Percentiles rank a stretch among this genome's conserved stretches.
These are phyloP conservation scores for Calonectria ilicicola DNA, from an alignment of 2,329 filamentous ascomycete species.

Conservation along the genomic window DNA sequence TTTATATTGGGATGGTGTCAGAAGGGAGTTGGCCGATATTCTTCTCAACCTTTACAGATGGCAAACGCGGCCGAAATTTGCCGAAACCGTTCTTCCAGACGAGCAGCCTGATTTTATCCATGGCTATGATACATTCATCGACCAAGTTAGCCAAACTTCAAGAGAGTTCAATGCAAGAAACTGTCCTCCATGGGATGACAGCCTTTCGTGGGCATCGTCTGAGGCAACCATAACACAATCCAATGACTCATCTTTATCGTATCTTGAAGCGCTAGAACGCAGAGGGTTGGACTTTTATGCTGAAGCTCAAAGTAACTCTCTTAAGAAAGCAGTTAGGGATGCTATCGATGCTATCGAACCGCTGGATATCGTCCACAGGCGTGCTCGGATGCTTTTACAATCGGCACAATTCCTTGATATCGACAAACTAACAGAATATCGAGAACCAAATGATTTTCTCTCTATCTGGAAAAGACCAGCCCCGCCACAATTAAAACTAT, in stretches of 20 bases:
- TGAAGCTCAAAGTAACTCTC: not conserved
- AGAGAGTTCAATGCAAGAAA: not conserved
- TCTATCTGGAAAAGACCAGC: not conserved
- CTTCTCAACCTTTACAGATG: not conserved
- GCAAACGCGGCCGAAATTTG: not conserved
- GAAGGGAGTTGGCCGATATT: not conserved
- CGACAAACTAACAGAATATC: not conserved
- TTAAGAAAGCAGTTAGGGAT: not conserved
- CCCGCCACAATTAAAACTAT: not conserved
- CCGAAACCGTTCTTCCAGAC: not conserved
- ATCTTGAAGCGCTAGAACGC: not conserved
- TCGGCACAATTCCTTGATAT: not conserved
- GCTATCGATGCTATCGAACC: not conserved
- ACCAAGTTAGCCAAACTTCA: not conserved
- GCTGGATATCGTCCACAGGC: not conserved
- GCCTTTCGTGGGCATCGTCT: too few species aligned
- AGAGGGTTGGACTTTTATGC: not conserved
- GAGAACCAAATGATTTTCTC: not conserved
- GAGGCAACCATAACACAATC: too few species aligned
- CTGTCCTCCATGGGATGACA: not conserved
- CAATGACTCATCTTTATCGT: not conserved
- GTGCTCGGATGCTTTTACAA: not conserved
- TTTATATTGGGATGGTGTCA: not conserved
- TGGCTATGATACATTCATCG: not conserved
- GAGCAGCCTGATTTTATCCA: not conserved